Base-by-base conservation (phyloP, 2,329 filamentous ascomycete species). In the Epichloe baconii region DNA sequence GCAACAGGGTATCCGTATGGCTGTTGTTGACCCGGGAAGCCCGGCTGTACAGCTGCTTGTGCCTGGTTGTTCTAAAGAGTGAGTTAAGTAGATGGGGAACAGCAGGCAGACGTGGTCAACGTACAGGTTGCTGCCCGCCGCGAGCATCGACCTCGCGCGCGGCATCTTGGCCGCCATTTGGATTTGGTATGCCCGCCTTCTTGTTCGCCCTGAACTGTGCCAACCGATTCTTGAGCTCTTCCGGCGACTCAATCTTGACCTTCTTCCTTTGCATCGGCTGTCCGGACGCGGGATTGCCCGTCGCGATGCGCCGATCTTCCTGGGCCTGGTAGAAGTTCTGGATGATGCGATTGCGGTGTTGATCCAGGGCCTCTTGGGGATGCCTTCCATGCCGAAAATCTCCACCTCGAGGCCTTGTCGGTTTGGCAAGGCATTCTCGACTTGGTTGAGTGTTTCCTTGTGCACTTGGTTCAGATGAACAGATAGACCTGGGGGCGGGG, bases 401-500 rank as follows among this genome's bases (percentile, higher is more conserved):
- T 98, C 93, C 54, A 95, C 82, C 54, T 95, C 88, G 54, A 95
- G 80, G 53, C 85, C 85, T 56, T 88, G 81, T 55, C 93, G 83
- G 62, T 91, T 91, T 0, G 86, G 83, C 3, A 96, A 78, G 47
- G 93, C 89, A 75, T 97, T 96, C 61, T 96, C 91, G 62, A 98
- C 89, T 44, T 82, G 80, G 19, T 80, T 82, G 47, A 97, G 78
- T 34, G 83, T 86, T 67, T 96, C 90, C 68, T 98, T 98, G 74
- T 98, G 93, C 46, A 98, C 93, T 68, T 98, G 93, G 65, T 91
- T 94, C 88, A 97, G 86, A 67, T 98, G 93, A 50, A 98, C 93
- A 37, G 86, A 87, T 54, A 98, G 80, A 73, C 93, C 89, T 95
- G 58, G 19, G 48, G 47, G 1, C 44, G 51, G 3, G 35, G 2